Evolutionary conservation across 495 filamentous ascomycete species (phyloP).

Genomic region (Penicillium riverlandense): DNA sequence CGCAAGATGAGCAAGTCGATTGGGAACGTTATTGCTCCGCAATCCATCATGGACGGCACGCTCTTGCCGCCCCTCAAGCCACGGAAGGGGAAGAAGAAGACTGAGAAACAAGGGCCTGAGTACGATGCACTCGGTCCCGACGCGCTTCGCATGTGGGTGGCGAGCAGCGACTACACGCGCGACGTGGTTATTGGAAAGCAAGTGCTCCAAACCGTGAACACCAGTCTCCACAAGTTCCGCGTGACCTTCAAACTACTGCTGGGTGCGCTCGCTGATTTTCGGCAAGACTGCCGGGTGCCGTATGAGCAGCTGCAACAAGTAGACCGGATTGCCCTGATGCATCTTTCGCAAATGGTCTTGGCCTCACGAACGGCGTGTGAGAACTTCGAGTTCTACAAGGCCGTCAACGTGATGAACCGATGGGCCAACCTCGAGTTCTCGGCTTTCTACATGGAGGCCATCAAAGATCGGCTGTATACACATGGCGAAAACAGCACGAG

Average conservation of each 20-base stretch:
- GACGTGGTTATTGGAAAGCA: conserved; percentile 74
- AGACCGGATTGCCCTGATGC: conserved; percentile 71
- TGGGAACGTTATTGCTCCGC: conserved; percentile 79
- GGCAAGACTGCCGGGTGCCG: conserved; percentile 21
- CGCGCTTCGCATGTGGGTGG: conserved; percentile 87
- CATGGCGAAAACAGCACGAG: conserved; percentile 50
- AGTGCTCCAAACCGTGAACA: conserved; percentile 67
- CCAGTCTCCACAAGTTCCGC: conserved; percentile 73
- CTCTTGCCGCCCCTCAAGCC: conserved; percentile 53
- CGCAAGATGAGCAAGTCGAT: conserved; percentile 98
- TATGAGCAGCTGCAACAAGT: conserved; percentile 42
- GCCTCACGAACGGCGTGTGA: conserved; percentile 55
- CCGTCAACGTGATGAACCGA: conserved; percentile 58
- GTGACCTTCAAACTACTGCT: conserved; percentile 82
- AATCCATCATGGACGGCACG: conserved; percentile 75
- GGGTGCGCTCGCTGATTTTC: conserved; percentile 65
- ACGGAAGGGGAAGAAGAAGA: conserved; percentile 45
- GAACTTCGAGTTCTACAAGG: conserved; percentile 78
- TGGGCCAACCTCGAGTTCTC: conserved; percentile 81
- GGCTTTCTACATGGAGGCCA: conserved; percentile 84
- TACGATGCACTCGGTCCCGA: conserved; percentile 67
- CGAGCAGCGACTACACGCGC: conserved; percentile 81
- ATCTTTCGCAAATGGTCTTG: conserved; percentile 55
- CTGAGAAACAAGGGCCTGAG: conserved; percentile 28
- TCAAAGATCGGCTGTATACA: conserved; percentile 88